Evolutionary conservation across 2,329 filamentous ascomycete genomes (phyloP).

Genomic region (Ophiostoma sp.): DNA sequence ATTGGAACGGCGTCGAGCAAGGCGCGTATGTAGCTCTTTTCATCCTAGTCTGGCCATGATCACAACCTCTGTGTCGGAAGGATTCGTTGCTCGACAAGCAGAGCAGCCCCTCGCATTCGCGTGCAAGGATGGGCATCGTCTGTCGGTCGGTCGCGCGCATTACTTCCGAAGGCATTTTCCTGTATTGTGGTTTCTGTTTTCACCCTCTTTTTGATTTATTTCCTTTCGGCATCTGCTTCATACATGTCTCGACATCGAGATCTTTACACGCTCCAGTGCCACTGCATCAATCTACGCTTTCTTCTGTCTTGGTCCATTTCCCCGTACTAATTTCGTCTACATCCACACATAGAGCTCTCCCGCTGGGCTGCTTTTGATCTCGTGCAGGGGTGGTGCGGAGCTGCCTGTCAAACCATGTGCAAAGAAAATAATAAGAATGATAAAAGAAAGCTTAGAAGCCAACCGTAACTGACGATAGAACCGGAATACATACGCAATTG

Average conservation of each 20-base stretch:
- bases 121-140: not conserved
- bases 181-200: too few species aligned
- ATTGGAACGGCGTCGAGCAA: not conserved
- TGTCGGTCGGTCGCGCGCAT: not conserved
- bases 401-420: not conserved
- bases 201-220: too few species aligned
- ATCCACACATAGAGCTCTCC: not conserved
- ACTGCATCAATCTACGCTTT: not conserved
- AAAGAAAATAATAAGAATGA: too few species aligned
- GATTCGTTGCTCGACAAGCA: not conserved
- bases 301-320: not conserved
- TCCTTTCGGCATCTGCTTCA: not conserved
- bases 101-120: not conserved
- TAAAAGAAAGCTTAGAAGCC: not conserved
- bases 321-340: not conserved
- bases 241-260: not conserved
- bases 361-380: conserved; percentile 2
- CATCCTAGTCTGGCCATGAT: not conserved
- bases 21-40: not conserved
- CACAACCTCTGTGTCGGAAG: not conserved
- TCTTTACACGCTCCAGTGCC: too few species aligned
- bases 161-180: too few species aligned
- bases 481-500: not conserved
- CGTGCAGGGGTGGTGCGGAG: not conserved
- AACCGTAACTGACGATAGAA: not conserved